phyloP scores from a whole-genome alignment of 805 yeast genomes.

The Saccharomycopsis synnaedendra region DNA sequence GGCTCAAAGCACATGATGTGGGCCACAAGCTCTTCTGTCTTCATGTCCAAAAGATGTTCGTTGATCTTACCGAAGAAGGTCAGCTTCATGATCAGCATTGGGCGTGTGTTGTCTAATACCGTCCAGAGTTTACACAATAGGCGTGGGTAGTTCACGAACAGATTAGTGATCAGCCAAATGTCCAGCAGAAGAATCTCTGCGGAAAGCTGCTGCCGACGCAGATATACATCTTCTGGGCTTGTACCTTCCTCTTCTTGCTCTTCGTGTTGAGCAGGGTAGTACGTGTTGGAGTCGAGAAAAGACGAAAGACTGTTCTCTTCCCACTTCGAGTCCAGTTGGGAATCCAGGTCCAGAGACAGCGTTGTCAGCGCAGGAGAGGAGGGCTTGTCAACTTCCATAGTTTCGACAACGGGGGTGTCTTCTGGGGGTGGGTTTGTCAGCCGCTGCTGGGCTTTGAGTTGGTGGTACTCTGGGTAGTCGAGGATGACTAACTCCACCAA shows the following conservation, averaged over 20 bases:
- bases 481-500: constrained; percentile 56
- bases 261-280: constrained; percentile 35
- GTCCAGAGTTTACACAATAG: constrained; percentile 70
- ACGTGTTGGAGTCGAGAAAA: constrained; percentile 67
- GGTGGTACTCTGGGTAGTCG: constrained; percentile 24
- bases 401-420: background rate
- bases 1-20: constrained; percentile 55
- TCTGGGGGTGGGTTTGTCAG: background rate
- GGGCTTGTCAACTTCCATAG: background rate
- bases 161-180: constrained; percentile 87
- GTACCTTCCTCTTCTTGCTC: constrained; percentile 22
- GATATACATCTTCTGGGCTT: constrained; percentile 26
- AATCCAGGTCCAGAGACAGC: background rate
- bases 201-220: constrained; percentile 52
- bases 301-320: constrained; percentile 44
- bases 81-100: constrained; percentile 65
- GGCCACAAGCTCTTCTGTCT: constrained; percentile 58
- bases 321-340: background rate
- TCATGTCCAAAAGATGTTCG: constrained; percentile 81
- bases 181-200: constrained; percentile 87
- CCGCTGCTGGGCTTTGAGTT: constrained; percentile 17
- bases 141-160: constrained; percentile 65
- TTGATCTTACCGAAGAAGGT: constrained; percentile 86
- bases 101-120: constrained; percentile 55
- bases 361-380: background rate